Evolutionary conservation across 257 asterid genomes (phyloP).

Genomic region (Coffea canephora): DNA sequence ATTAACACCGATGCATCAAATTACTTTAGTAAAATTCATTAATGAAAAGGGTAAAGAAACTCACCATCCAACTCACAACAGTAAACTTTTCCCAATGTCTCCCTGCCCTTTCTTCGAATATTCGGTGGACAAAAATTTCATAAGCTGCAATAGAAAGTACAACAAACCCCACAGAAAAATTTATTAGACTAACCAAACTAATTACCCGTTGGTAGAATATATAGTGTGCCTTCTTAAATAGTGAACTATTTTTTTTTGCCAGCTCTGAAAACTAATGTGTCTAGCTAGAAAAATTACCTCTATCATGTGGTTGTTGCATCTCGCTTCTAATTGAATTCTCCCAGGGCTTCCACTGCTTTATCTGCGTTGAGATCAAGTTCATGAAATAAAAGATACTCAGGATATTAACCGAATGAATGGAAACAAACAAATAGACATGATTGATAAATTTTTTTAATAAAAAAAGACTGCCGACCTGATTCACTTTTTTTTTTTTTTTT

Average conservation of each 20-base stretch:
- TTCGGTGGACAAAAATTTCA: conserved; percentile 29
- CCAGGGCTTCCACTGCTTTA: conserved; percentile 78
- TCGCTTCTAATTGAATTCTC: conserved; percentile 53
- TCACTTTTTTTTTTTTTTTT: too few relatives aligned
- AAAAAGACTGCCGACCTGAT: too few relatives aligned
- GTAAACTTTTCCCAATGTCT: conserved; percentile 64
- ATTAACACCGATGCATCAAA: too few relatives aligned
- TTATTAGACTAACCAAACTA: not conserved
- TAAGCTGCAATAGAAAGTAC: conserved; percentile 8
- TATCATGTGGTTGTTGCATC: conserved; percentile 24
- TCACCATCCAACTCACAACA: conserved; percentile 72
- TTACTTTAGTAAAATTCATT: not conserved
- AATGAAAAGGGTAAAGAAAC: conserved; percentile 12
- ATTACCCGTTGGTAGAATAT: not conserved
- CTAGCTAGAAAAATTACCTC: conserved; percentile 20
- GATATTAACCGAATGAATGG: too few relatives aligned
- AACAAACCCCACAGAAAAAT: not conserved
- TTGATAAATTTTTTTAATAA: too few relatives aligned
- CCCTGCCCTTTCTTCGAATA: conserved; percentile 60
- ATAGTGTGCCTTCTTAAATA: not conserved
- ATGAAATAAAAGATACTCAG: not conserved
- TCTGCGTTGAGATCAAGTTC: conserved; percentile 32
- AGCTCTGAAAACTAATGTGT: not conserved
- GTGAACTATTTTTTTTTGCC: not conserved
- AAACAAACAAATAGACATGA: not conserved